Evolutionary conservation across 805 yeast genomes (phyloP).

Genomic region (Maudiozyma pseudohumilis): DNA sequence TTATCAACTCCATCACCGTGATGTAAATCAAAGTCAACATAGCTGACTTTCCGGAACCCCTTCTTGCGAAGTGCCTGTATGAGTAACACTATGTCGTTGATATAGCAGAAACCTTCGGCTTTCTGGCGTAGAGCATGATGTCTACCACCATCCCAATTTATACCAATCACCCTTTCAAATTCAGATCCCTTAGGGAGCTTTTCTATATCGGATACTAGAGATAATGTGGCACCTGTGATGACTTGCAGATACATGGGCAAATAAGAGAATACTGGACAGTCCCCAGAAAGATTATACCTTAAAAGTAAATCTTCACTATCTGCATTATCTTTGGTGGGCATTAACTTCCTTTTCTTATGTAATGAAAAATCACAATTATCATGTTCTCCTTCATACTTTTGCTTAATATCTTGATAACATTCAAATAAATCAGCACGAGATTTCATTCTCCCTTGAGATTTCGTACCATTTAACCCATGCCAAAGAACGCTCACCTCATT

Average conservation of each 20-base stretch:
- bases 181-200: neutral
- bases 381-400: no score
- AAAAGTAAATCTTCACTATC: neutral
- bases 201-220: constrained; percentile 35
- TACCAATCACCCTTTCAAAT: constrained; percentile 32
- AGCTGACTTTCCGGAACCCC: constrained; percentile 39
- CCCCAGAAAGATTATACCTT: constrained; percentile 43
- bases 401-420: constrained; percentile 4
- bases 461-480: no score
- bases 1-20: constrained; percentile 75
- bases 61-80: constrained; percentile 41
- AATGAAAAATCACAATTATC: neutral
- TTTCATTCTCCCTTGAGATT: constrained; percentile 2
- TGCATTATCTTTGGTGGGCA: neutral
- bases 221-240: constrained; percentile 49
- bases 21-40: constrained; percentile 65
- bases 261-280: constrained; percentile 54
- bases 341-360: neutral
- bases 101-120: constrained; percentile 66
- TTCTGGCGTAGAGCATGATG: constrained; percentile 50
- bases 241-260: constrained; percentile 40
- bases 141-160: constrained; percentile 76
- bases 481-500: constrained; percentile 10
- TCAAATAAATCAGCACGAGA: constrained; percentile 10
- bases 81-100: constrained; percentile 56